A percentile compares a stretch with the other conserved stretches of the same genome.
Conservation (phyloP, 441 rosid genomes). For the Theobroma grandiflorum region DNA sequence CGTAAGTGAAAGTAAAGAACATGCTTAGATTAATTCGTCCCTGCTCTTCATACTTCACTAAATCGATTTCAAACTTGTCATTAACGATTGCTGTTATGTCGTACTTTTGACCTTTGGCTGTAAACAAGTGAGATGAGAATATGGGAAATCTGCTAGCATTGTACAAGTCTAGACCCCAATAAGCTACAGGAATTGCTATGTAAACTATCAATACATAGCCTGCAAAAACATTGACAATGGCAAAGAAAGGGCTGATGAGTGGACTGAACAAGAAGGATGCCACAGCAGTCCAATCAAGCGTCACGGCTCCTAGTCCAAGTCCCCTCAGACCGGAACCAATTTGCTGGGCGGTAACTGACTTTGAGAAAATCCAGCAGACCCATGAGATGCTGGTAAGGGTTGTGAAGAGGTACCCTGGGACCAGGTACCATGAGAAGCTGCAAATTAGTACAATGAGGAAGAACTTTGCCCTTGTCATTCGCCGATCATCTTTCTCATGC, state of each 20-base stretch:
- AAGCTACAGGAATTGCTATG: slow-evolving; percentile 59
- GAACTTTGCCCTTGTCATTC: slow-evolving; percentile 81
- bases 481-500: slow-evolving; percentile 72
- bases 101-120: slow-evolving; percentile 61
- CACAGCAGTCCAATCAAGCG: slow-evolving; percentile 83
- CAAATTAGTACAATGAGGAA: slow-evolving; percentile 74
- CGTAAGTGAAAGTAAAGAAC: slow-evolving; percentile 79
- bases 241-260: slow-evolving; percentile 83
- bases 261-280: slow-evolving; percentile 88
- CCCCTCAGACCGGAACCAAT: slow-evolving; percentile 91
- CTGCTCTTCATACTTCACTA: slow-evolving; percentile 60
- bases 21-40: slow-evolving; percentile 81
- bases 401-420: slow-evolving; percentile 84
- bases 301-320: slow-evolving; percentile 81
- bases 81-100: slow-evolving; percentile 72
- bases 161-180: slow-evolving; percentile 74
- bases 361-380: slow-evolving; percentile 87
- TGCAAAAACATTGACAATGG: slow-evolving; percentile 63
- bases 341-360: slow-evolving; percentile 88
- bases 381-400: slow-evolving; percentile 84
- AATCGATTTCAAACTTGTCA: slow-evolving; percentile 70
- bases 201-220: slow-evolving; percentile 68
- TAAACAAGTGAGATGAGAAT: slow-evolving; percentile 80
- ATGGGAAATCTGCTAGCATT: slow-evolving; percentile 72
- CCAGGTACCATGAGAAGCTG: slow-evolving; percentile 75